A percentile compares a stretch with the other conserved stretches of the same genome.
These are phyloP conservation scores for Agrostemma githago DNA, from an alignment of 148 eudicot genomes.

Conservation along the genomic window DNA sequence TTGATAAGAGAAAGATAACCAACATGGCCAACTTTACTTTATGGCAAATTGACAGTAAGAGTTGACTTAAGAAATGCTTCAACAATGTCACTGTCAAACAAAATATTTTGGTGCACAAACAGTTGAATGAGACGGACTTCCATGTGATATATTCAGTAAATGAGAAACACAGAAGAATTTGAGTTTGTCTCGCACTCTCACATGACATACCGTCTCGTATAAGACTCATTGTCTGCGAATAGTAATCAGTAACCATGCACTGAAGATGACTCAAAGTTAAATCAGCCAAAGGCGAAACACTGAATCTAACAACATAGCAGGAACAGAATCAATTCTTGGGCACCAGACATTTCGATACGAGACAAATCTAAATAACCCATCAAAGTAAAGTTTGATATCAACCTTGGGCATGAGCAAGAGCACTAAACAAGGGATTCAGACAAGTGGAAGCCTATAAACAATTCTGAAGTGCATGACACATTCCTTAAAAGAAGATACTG, in stretches of 20 bases:
- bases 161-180: not conserved
- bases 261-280: not conserved
- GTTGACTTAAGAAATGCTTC: constrained; percentile 12
- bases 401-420: not conserved
- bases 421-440: not conserved
- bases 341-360: constrained; percentile 8
- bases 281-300: constrained; percentile 9
- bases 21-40: not conserved
- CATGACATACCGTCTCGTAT: not conserved
- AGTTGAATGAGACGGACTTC: too few relatives aligned
- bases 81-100: constrained; percentile 7
- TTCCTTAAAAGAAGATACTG: constrained; percentile 9
- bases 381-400: constrained; percentile 1
- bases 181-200: not conserved
- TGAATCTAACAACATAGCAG: constrained; percentile 9
- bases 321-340: constrained; percentile 8
- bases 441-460: constrained; percentile 5
- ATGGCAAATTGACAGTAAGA: not conserved
- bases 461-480: constrained; percentile 5
- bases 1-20: not conserved
- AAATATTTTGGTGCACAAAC: constrained; percentile 5
- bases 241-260: not conserved
- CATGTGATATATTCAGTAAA: too few relatives aligned
- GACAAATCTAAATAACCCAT: constrained; percentile 15
- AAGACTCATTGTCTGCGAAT: not conserved